phyloP scores from a whole-genome alignment of 352 stramenopile genomes.

The Globisporangium ultimum region DNA sequence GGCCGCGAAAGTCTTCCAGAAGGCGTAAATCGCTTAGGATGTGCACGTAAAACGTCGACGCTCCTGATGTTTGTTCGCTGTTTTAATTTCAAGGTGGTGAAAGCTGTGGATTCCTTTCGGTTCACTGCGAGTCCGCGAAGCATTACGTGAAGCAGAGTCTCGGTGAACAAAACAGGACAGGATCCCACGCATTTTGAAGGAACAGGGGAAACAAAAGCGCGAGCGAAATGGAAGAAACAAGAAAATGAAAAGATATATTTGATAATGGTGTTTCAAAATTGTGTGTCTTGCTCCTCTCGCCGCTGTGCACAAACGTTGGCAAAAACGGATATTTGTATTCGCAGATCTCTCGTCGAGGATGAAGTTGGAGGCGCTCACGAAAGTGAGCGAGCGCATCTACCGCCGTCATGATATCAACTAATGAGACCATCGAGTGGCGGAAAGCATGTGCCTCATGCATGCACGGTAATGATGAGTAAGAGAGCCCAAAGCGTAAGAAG shows the following conservation, averaged over 20 bases:
- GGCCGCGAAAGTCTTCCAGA: slow-evolving; percentile 75
- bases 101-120: not conserved
- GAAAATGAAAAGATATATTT: slow-evolving; percentile 5
- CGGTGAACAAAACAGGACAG: not conserved
- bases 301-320: not conserved
- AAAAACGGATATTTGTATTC: not conserved
- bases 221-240: not conserved
- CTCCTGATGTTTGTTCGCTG: not conserved
- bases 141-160: not conserved
- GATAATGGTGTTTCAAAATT: not conserved
- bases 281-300: not conserved
- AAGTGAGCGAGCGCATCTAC: too few species aligned
- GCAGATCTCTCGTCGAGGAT: too few species aligned
- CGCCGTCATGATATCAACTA: not conserved
- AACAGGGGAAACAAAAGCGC: too few species aligned
- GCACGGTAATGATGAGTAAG: too few species aligned
- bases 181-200: too few species aligned
- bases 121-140: not conserved
- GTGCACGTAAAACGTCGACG: slow-evolving; percentile 5
- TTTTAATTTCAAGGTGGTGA: not conserved
- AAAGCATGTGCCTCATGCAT: too few species aligned
- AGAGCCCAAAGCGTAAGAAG: too few species aligned
- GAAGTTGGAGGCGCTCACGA: too few species aligned
- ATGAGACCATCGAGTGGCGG: not conserved
- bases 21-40: slow-evolving; percentile 38